These are phyloP conservation scores for Adiantum capillusveneris DNA, from an alignment of 75 land plant genomes.

Conservation along the genomic window DNA sequence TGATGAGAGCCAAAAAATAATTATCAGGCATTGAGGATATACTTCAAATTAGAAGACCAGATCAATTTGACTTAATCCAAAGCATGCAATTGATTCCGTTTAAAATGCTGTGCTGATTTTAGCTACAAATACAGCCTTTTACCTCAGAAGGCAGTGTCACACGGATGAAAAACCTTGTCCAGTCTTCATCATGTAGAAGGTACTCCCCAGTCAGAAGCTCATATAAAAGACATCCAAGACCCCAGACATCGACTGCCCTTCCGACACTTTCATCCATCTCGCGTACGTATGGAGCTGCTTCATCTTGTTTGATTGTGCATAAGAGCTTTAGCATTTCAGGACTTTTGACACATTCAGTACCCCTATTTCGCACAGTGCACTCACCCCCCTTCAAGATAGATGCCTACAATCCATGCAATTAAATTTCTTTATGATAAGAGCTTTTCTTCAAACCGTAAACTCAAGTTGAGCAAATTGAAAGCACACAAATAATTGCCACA, in stretches of 20 bases:
- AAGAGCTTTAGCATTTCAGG: conserved; percentile 34
- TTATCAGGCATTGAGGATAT: too few species aligned
- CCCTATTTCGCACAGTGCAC: conserved; percentile 35
- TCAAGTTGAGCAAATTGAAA: too few species aligned
- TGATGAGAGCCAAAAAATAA: too few species aligned
- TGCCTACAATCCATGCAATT: too few species aligned
- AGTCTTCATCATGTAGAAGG: conserved; percentile 38
- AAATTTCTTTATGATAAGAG: too few species aligned
- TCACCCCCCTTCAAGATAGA: conserved; percentile 25
- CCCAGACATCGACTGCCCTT: conserved; percentile 40
- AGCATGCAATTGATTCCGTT: too few species aligned
- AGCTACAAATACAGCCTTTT: not conserved
- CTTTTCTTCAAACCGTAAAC: too few species aligned
- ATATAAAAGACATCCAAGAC: conserved; percentile 31
- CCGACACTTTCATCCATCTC: conserved; percentile 20
- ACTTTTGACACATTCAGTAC: conserved; percentile 38
- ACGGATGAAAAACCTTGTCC: conserved; percentile 35
- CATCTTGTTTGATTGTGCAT: not conserved
- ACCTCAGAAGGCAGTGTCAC: conserved; percentile 35
- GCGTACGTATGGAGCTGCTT: not conserved
- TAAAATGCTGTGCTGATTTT: too few species aligned
- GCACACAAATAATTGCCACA: too few species aligned
- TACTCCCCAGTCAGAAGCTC: conserved; percentile 39
- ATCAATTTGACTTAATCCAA: too few species aligned
- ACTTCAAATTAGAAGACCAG: too few species aligned